These are phyloP conservation scores for Phaeomoniella chlamydospora DNA, from an alignment of 2,329 filamentous ascomycete genomes.

Conservation along the genomic window DNA sequence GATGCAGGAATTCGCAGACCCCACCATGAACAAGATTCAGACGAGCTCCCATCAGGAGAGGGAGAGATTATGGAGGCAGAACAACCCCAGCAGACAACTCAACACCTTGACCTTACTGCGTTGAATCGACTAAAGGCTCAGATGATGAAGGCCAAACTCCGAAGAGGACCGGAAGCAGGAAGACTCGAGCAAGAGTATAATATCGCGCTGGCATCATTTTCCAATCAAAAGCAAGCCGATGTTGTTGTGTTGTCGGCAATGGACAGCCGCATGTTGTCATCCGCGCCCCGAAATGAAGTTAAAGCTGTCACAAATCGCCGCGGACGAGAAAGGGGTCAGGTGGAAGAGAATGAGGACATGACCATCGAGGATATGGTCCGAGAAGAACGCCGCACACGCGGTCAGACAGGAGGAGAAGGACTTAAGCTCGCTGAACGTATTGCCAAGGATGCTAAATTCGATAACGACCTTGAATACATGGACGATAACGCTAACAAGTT, in stretches of 20 bases:
- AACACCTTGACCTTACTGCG: conserved; percentile 56
- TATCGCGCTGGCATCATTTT: conserved; percentile 50
- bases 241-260: conserved; percentile 74
- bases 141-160: conserved; percentile 90
- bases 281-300: conserved; percentile 59
- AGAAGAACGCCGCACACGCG: conserved; percentile 76
- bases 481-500: conserved; percentile 91
- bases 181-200: conserved; percentile 77
- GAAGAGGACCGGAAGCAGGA: conserved; percentile 57
- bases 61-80: conserved; percentile 44
- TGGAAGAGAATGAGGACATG: conserved; percentile 93
- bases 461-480: conserved; percentile 88
- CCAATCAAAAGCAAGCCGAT: conserved; percentile 43
- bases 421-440: conserved; percentile 79
- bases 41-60: conserved; percentile 24
- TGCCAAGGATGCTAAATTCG: conserved; percentile 80
- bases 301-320: conserved; percentile 65
- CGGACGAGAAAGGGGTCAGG: conserved; percentile 67
- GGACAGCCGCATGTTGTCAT: conserved; percentile 80
- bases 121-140: conserved; percentile 85
- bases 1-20: conserved; percentile 33
- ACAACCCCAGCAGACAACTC: conserved; percentile 30
- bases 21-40: not conserved
- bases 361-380: conserved; percentile 91
- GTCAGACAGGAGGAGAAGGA: conserved; percentile 65